Conservation (phyloP, 1,139 yeast genomes). For the Blastobotrys arbuscula region DNA sequence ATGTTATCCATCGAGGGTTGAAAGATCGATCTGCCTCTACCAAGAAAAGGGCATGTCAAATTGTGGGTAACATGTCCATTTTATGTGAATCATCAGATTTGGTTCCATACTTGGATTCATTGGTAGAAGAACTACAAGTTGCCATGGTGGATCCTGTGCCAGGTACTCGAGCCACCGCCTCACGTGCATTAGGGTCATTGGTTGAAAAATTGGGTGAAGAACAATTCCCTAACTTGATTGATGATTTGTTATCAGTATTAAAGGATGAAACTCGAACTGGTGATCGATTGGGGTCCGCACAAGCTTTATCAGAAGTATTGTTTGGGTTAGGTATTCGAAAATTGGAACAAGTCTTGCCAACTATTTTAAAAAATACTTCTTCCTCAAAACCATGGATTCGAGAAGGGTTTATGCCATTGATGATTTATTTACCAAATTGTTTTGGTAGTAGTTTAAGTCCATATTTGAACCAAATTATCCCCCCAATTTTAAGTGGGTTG, state of each 20-base stretch:
- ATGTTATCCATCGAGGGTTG: constrained; percentile 94
- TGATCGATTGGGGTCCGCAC: constrained; percentile 95
- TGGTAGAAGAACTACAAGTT: constrained; percentile 76
- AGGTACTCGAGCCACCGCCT: constrained; percentile 93
- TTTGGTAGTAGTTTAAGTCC: constrained; percentile 92
- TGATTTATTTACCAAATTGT: constrained; percentile 87
- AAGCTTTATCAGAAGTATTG: constrained; percentile 89
- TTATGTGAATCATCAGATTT: constrained; percentile 85
- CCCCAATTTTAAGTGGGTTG: constrained; percentile 83
- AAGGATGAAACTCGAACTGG: constrained; percentile 80
- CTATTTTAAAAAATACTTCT: constrained; percentile 66
- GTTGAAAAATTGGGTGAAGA: constrained; percentile 97
- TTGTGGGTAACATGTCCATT: constrained; percentile 97
- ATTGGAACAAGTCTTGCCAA: constrained; percentile 83
- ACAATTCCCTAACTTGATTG: constrained; percentile 86
- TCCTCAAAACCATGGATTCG: constrained; percentile 65
- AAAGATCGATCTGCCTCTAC: constrained; percentile 87
- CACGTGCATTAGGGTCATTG: constrained; percentile 92
- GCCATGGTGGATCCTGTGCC: constrained; percentile 99
- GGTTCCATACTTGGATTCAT: constrained; percentile 69
- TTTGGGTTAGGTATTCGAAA: constrained; percentile 85
- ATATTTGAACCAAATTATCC: constrained; percentile 75
- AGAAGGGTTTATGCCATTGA: constrained; percentile 88
- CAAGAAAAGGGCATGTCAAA: constrained; percentile 92
- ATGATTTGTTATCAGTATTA: constrained; percentile 69